Percentiles rank a stretch among this genome's conserved stretches.
Conservation (phyloP, 2,329 filamentous ascomycete genomes). For the Aaosphaeria pasadenensis region DNA sequence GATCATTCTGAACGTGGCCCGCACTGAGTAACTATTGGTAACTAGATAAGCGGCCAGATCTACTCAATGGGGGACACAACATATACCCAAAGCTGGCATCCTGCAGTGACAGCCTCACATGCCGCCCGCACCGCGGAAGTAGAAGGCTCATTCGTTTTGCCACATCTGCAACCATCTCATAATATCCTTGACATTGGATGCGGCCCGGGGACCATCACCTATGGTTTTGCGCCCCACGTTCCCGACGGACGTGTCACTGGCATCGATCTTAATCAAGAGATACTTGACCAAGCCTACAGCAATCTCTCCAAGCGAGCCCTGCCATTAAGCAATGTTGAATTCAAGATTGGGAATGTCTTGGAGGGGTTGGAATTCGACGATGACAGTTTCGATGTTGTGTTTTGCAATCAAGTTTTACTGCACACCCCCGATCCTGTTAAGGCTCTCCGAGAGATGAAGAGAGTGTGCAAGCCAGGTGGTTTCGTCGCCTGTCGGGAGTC, state of each 20-base stretch:
- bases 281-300: constrained; percentile 31
- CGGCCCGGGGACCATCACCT: constrained; percentile 43
- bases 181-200: constrained; percentile 42
- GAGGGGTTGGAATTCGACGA: constrained; percentile 42
- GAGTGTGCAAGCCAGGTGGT: constrained; percentile 50
- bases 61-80: not conserved
- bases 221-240: constrained; percentile 36
- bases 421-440: constrained; percentile 49
- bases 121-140: constrained; percentile 32
- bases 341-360: constrained; percentile 31
- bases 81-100: constrained; percentile 31
- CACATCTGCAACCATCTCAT: constrained; percentile 14
- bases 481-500: constrained; percentile 36
- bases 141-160: constrained; percentile 24
- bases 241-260: constrained; percentile 40
- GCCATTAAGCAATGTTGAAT: constrained; percentile 21
- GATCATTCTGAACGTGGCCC: too few relatives aligned
- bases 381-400: constrained; percentile 53
- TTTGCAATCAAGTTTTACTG: constrained; percentile 52
- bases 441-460: constrained; percentile 50
- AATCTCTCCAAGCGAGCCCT: constrained; percentile 9
- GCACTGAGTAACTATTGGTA: too few relatives aligned
- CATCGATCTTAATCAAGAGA: constrained; percentile 38
- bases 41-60: too few relatives aligned
- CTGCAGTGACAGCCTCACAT: constrained; percentile 27